Percentiles rank a stretch among this genome's conserved stretches.
Conservation (phyloP, 1,284 basidiomycete species). For the Heterobasidion annosum region DNA sequence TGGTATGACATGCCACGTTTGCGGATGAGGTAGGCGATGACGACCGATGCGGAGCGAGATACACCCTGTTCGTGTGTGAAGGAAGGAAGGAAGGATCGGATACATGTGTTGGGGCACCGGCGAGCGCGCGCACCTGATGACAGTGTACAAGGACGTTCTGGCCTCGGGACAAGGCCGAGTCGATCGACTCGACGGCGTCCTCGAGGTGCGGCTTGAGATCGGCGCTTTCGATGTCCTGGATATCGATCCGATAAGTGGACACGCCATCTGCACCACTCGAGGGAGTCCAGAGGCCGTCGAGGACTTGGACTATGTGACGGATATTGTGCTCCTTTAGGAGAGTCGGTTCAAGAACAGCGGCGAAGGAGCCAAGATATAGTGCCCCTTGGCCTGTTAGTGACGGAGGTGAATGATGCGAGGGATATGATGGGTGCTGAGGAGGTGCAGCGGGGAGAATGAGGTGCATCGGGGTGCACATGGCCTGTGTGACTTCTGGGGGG, state of each 20-base stretch:
- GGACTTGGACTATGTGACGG: conserved; percentile 56
- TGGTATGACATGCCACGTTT: conserved; percentile 62
- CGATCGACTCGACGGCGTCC: conserved; percentile 46
- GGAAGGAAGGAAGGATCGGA: conserved; percentile 1
- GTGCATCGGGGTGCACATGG: conserved; percentile 77
- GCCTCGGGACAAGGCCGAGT: conserved; percentile 35
- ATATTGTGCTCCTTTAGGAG: conserved; percentile 34
- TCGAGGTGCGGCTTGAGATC: conserved; percentile 49
- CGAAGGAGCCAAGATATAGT: conserved; percentile 29
- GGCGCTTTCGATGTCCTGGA: conserved; percentile 45
- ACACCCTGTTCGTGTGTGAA: conserved; percentile 36
- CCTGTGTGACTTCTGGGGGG: conserved; percentile 63
- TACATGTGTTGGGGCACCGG: conserved; percentile 4
- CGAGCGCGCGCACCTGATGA: conserved; percentile 40
- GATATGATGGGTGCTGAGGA: conserved; percentile 11
- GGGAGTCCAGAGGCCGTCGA: conserved; percentile 64
- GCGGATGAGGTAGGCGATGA: conserved; percentile 61
- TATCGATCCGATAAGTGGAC: conserved; percentile 53
- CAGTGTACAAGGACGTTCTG: conserved; percentile 57
- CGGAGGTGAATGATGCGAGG: conserved; percentile 7
- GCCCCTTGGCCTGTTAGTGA: conserved; percentile 14
- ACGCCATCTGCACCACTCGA: conserved; percentile 47
- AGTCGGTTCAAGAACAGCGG: conserved; percentile 25
- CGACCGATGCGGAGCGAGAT: conserved; percentile 57
- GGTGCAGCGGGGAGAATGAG: conserved; percentile 41